Conservation (phyloP, 73 alveolate species). For the Diophrys appendiculata region DNA sequence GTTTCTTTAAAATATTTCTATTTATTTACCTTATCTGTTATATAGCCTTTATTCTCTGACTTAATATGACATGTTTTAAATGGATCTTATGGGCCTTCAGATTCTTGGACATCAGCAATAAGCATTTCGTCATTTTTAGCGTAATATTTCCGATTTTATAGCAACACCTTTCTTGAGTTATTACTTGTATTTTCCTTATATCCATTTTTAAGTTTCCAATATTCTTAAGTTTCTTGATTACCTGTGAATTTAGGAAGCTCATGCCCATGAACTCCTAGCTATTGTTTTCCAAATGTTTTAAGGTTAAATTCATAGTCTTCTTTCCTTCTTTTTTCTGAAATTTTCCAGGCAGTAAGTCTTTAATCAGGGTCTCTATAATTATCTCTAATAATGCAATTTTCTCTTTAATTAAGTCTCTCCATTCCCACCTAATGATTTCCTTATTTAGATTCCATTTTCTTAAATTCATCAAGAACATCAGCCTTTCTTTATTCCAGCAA, state of each 20-base stretch:
- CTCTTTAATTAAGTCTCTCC: slow-evolving; percentile 75
- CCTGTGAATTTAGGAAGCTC: slow-evolving; percentile 59
- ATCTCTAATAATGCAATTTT: slow-evolving; percentile 66
- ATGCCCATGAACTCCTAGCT: slow-evolving; percentile 74
- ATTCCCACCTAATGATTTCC: slow-evolving; percentile 65
- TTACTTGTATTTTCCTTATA: slow-evolving; percentile 12
- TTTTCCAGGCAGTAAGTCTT: slow-evolving; percentile 64
- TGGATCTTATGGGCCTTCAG: not conserved
- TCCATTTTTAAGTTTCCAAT: slow-evolving; percentile 31
- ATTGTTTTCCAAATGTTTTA: slow-evolving; percentile 69
- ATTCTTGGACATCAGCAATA: slow-evolving; percentile 19
- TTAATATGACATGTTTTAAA: slow-evolving; percentile 3
- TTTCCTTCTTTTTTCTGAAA: slow-evolving; percentile 64
- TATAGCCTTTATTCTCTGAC: not conserved
- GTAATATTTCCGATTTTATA: slow-evolving; percentile 40
- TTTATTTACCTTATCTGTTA: slow-evolving; percentile 5
- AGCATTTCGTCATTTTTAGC: slow-evolving; percentile 50
- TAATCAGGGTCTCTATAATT: slow-evolving; percentile 62
- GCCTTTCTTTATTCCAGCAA: not conserved
- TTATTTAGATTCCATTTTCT: not conserved
- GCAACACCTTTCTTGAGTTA: slow-evolving; percentile 17
- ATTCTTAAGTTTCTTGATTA: slow-evolving; percentile 27
- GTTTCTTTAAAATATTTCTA: slow-evolving; percentile 10
- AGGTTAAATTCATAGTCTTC: slow-evolving; percentile 77
- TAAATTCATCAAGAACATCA: slow-evolving; percentile 28